Evolutionary conservation across 1,284 basidiomycete species (phyloP), one percentile per base, ranked within the genome.

Genomic region (Boletus sp.): DNA sequence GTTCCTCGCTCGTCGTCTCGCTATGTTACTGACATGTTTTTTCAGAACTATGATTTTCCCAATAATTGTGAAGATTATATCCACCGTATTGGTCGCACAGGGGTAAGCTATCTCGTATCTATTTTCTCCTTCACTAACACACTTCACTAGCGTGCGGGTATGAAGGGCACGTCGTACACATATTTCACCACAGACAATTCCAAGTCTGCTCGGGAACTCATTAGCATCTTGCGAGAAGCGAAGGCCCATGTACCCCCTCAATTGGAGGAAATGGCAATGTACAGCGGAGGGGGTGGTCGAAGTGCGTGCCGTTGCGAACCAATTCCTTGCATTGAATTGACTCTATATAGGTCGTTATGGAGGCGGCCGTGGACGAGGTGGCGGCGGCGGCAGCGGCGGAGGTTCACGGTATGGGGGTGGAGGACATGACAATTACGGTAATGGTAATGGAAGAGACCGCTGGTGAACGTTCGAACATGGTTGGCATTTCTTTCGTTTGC

Each of bases 111-210:
- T 51, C 1, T 41, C 44, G 1, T 46, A 24, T 51, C 1, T 6
- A 13, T 57, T 15, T 37, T 27, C 7, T 20, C 5, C 15, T 7
- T 6, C 2, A 29, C 60, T 65, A 39, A 70, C 33, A 5, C 4
- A 39, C 24, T 24, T 35, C 49, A 51, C 52, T 62, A 92, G 90
- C 91, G 92, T 73, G 92, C 91, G 58, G 94, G 93, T 53, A 85
- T 89, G 80, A 94, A 85, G 74, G 94, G 94, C 65, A 91, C 88
- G 37, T 94, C 95, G 6, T 97, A 92, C 78, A 98, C 95, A 13
- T 98, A 96, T 83, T 96, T 99, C 78, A 96, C 92, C 56, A 90
- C 90, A 53, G 93, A 97, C 70, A 98, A 96, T 77, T 89, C 92
- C 59, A 97, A 96, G 80, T 88, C 87, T 65, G 95, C 96, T 18